These are phyloP conservation scores for Sporothrix schenckii DNA, from an alignment of 2,329 filamentous ascomycete genomes.

Conservation along the genomic window DNA sequence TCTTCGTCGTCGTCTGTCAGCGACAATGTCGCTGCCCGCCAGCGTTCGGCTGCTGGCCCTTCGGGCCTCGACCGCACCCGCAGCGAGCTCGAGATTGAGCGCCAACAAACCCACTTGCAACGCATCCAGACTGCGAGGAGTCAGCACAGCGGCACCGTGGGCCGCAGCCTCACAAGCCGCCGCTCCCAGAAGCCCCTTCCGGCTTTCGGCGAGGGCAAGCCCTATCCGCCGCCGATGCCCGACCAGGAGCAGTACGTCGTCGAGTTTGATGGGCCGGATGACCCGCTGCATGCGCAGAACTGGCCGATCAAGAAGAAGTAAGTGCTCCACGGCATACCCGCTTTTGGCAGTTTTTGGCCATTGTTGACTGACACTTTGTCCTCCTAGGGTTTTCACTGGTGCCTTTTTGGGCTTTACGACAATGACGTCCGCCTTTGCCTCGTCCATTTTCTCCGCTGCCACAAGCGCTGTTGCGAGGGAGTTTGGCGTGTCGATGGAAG, in stretches of 20 bases:
- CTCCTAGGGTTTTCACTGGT: slow-evolving; percentile 60
- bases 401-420: slow-evolving; percentile 74
- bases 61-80: slow-evolving; percentile 62
- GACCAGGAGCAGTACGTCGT: slow-evolving; percentile 74
- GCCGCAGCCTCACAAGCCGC: slow-evolving; percentile 50
- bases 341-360: no score
- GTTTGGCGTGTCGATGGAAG: slow-evolving; percentile 64
- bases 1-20: slow-evolving; percentile 56
- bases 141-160: slow-evolving; percentile 75
- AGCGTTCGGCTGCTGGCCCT: slow-evolving; percentile 39
- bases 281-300: slow-evolving; percentile 85
- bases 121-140: slow-evolving; percentile 71
- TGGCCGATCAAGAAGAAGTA: slow-evolving; percentile 80
- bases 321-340: slow-evolving; percentile 38
- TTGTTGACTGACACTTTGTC: neutral
- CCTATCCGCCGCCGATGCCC: slow-evolving; percentile 70
- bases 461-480: slow-evolving; percentile 59
- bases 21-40: slow-evolving; percentile 21
- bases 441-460: slow-evolving; percentile 73
- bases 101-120: slow-evolving; percentile 68
- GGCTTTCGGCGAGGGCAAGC: slow-evolving; percentile 72
- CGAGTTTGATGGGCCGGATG: slow-evolving; percentile 80
- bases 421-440: slow-evolving; percentile 70
- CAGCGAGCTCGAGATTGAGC: slow-evolving; percentile 68
- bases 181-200: slow-evolving; percentile 64